Evolutionary conservation across 331 rosid species (phyloP).

Genomic region (Quercus tomentella): DNA sequence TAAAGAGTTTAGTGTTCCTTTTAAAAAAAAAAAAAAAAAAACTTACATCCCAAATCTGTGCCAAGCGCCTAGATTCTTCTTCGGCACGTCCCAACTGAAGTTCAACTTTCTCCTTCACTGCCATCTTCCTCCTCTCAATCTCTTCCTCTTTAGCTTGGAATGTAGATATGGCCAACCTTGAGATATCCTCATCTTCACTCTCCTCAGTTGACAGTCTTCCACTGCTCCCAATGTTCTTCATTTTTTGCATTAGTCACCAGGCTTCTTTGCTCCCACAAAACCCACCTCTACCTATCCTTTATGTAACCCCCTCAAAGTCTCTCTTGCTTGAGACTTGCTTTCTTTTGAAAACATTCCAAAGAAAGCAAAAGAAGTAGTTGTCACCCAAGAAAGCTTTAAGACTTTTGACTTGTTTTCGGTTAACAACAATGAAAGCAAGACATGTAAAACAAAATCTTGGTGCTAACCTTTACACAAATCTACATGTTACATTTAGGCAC

Average conservation of each 20-base stretch:
- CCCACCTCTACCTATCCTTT: constrained; percentile 9
- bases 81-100: constrained; percentile 83
- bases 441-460: too few relatives aligned
- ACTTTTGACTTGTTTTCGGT: neutral
- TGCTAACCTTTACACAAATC: too few relatives aligned
- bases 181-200: constrained; percentile 45
- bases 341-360: constrained; percentile 31
- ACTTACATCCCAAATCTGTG: constrained; percentile 90
- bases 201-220: constrained; percentile 62
- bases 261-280: constrained; percentile 20
- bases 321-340: constrained; percentile 30
- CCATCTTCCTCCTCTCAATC: constrained; percentile 86
- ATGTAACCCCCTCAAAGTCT: constrained; percentile 35
- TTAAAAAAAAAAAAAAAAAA: neutral
- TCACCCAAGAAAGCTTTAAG: neutral
- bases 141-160: constrained; percentile 80
- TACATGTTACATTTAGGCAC: too few relatives aligned
- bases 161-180: constrained; percentile 49
- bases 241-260: constrained; percentile 37
- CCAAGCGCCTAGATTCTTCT: constrained; percentile 76
- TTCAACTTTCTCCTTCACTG: constrained; percentile 78
- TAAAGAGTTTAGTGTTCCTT: too few relatives aligned
- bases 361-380: constrained; percentile 11
- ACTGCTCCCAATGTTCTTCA: constrained; percentile 61
- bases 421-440: too few relatives aligned